Evolutionary conservation across 2,329 filamentous ascomycete species (phyloP).

Genomic region (Chaetomium sp.): DNA sequence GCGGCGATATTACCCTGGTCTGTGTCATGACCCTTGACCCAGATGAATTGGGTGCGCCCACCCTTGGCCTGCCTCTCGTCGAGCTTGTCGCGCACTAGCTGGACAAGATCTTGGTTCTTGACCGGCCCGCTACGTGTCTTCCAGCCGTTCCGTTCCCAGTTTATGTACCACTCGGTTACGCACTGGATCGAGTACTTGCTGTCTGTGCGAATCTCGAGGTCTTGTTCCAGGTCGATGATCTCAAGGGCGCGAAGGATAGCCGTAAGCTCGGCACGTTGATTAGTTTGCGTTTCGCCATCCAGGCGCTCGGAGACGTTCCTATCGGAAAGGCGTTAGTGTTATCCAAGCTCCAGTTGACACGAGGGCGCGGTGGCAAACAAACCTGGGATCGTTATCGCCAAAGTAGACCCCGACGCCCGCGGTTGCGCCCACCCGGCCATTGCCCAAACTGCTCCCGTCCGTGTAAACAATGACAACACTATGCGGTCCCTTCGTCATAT

Average conservation of each 20-base stretch:
- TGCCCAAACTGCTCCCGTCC: constrained; percentile 63
- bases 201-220: constrained; percentile 81
- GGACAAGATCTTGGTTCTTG: constrained; percentile 83
- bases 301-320: constrained; percentile 76
- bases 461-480: constrained; percentile 57
- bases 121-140: constrained; percentile 71
- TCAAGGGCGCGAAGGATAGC: constrained; percentile 84
- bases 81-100: constrained; percentile 70
- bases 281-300: constrained; percentile 76
- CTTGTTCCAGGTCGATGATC: constrained; percentile 65
- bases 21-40: constrained; percentile 84
- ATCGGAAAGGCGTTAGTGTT: constrained; percentile 28
- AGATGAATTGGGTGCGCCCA: constrained; percentile 71
- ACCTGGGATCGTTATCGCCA: constrained; percentile 58
- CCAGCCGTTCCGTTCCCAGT: constrained; percentile 79
- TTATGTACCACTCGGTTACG: constrained; percentile 77
- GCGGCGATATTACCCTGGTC: constrained; percentile 78
- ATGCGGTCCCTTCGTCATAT: constrained; percentile 22
- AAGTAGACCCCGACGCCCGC: constrained; percentile 69
- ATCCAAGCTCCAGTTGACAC: too few species aligned
- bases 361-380: constrained; percentile 30
- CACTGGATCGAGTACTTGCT: constrained; percentile 90
- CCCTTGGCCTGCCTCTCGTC: constrained; percentile 65
- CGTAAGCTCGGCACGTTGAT: constrained; percentile 93
- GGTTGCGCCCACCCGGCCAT: constrained; percentile 56